Evolutionary conservation across 805 yeast species (phyloP), one percentile per base, ranked within the genome.

Genomic region (Wickerhamiella bombiphila): DNA sequence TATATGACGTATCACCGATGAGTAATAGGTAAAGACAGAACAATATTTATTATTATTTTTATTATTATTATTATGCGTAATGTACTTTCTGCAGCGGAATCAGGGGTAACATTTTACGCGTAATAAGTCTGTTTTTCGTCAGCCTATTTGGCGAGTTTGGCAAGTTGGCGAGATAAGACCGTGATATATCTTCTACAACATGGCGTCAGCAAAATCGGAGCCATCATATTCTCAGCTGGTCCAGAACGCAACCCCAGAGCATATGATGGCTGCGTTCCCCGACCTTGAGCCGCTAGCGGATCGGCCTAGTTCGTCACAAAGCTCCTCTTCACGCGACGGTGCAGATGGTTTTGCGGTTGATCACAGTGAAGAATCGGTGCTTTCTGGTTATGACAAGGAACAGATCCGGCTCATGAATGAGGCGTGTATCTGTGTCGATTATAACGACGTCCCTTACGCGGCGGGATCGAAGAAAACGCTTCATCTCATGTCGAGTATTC

Each of bases 321-420:
- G 49, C 37, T 46, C 25, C 36, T 16, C 40, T 20, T 7, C 14
- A 8, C 9, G 11, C 26, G 26, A 9, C 26, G 9, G 11, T 13
- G 26, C 9, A 24, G 24, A 34, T 37, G n/a, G n/a, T n/a, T n/a
- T n/a, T n/a, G 22, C 35, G 14, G 17, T 7, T 3, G 16, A 20
- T 8, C 22, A 42, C 14, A 22, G 35, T 16, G 55, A 51, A 39
- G 48, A 54, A n/a, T 54, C 50, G 18, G 55, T 81, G n/a, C 80
- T 86, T 46, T 66, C 64, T 3, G 96, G 95, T 5, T 91, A 86
- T 48, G 94, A 91, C 58, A 79, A 76, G 54, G 97, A 88, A 57
- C 98, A 91, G 60, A 83, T 91, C 58, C 72, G 74, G 53, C 66
- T 91, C 43, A 91, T 91, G 98, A 93, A 86, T 49, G 98, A 91